Evolutionary conservation across 345 rosid genomes (phyloP), one percentile per base, ranked within the genome.

Genomic region (Erucastrum elatum): DNA sequence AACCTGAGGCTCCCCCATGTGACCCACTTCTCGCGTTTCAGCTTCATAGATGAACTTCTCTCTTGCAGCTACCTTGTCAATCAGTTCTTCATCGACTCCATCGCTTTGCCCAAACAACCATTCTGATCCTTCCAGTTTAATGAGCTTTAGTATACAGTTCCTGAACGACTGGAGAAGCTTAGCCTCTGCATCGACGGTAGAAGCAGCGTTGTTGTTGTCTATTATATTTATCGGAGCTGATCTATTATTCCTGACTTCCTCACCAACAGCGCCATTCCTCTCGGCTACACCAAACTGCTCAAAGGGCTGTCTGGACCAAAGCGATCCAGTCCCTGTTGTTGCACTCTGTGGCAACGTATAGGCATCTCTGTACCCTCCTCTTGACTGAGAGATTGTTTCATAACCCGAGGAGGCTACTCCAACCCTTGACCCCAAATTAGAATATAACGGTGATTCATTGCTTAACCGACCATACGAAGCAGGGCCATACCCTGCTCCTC

Each of bases 271-370:
- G 8, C 82, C 81, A 67, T 51, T 80, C 75, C 80, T 93, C 68
- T 91, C 95, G 26, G 90, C 92, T 17, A 89, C 87, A 64, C 96
- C 97, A 83, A 96, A 93, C 88, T 91, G 98, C 88, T 96, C 97
- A 83, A 86, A 91, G 55, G 98, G 99, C 83, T 96, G 98, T 82
- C 86, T 87, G 17, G 93, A 90, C 99, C 99, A 96, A 64, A 96
- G 89, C 5, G 99, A 95, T 74, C 91, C 88, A 6, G 86, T 80
- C 59, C 82, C 85, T 2, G 90, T 55, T 65, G 81, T 82, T 69
- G 89, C 74, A 69, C 77, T 80, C 68, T 76, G 77, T 65, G 77
- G 86, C 66, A 78, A 13, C 2, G 87, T 61, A 64, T 84, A 84
- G 17, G 84, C 63, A 82, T 84, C 93, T 70, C 86, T 81, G 78